Evolutionary conservation across 371 early-diverging fungal species (phyloP).

Genomic region (Dinochytrium kinnereticum): DNA sequence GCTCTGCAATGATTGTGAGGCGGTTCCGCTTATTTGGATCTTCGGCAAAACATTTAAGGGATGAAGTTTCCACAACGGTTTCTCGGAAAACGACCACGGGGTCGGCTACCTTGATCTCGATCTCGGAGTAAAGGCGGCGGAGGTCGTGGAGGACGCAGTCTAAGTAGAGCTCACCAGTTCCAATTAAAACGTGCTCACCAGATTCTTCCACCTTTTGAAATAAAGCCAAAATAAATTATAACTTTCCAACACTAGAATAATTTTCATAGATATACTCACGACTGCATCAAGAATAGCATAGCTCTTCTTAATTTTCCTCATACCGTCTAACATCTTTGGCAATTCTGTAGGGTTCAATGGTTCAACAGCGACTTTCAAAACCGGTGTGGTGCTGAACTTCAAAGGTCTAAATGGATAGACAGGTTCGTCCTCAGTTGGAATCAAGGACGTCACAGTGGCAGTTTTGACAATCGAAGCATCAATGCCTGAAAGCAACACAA

Average conservation of each 20-base stretch:
- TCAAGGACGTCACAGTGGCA: conserved; percentile 78
- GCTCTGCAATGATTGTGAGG: conserved; percentile 94
- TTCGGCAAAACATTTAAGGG: conserved; percentile 94
- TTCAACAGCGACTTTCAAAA: conserved; percentile 94
- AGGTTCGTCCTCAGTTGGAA: conserved; percentile 66
- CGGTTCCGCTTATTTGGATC: conserved; percentile 99
- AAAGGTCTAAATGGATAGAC: conserved; percentile 87
- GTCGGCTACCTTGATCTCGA: conserved; percentile 96
- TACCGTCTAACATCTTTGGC: conserved; percentile 96
- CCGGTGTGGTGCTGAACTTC: conserved; percentile 80
- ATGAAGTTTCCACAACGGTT: conserved; percentile 92
- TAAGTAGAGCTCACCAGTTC: conserved; percentile 94
- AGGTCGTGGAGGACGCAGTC: conserved; percentile 97
- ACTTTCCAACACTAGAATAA: not conserved
- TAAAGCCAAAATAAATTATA: not conserved
- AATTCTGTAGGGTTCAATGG: conserved; percentile 96
- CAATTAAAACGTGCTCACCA: conserved; percentile 94
- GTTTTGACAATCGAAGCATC: conserved; percentile 92
- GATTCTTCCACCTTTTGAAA: conserved; percentile 85
- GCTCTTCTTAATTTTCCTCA: conserved; percentile 92
- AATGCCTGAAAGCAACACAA: conserved; percentile 92
- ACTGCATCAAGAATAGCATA: conserved; percentile 93
- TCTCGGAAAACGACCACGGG: conserved; percentile 96
- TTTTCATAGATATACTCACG: conserved; percentile 41
- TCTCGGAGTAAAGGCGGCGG: conserved; percentile 90